Conservation (phyloP, 2,329 filamentous ascomycete genomes). For the Cytospora leucostoma region DNA sequence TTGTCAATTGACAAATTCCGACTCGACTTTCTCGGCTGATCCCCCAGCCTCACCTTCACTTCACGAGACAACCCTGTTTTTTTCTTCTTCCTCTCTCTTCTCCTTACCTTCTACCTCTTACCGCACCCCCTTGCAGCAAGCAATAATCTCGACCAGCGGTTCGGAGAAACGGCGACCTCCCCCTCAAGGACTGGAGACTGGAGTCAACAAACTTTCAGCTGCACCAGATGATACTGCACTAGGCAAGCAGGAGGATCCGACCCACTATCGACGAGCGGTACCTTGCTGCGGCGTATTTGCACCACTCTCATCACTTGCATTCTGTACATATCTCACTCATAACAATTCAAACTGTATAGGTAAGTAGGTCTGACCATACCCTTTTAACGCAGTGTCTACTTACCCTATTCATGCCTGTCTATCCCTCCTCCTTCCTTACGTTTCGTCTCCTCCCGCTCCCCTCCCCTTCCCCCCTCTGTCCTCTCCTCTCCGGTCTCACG, state of each 20-base stretch:
- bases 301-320: slow-evolving; percentile 12
- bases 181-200: neutral
- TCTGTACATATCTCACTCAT: slow-evolving; percentile 12
- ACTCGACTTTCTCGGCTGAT: neutral
- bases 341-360: neutral
- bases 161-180: neutral
- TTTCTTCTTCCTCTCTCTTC: too few relatives aligned
- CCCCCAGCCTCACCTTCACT: too few relatives aligned
- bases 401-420: neutral
- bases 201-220: neutral
- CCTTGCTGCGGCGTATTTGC: slow-evolving; percentile 14
- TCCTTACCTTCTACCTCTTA: neutral
- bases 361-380: neutral
- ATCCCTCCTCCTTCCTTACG: neutral
- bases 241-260: neutral
- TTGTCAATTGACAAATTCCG: neutral
- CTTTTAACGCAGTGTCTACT: neutral
- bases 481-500: slow-evolving; percentile 19
- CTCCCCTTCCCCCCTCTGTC: slow-evolving; percentile 1
- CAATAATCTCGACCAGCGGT: neutral
- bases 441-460: slow-evolving; percentile 1
- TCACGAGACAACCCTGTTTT: too few relatives aligned
- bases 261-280: neutral
- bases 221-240: neutral
- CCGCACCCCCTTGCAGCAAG: neutral